Evolutionary conservation across 2,329 filamentous ascomycete genomes (phyloP), one percentile per base, ranked within the genome.

Genomic region (Curvularia verruculosa): DNA sequence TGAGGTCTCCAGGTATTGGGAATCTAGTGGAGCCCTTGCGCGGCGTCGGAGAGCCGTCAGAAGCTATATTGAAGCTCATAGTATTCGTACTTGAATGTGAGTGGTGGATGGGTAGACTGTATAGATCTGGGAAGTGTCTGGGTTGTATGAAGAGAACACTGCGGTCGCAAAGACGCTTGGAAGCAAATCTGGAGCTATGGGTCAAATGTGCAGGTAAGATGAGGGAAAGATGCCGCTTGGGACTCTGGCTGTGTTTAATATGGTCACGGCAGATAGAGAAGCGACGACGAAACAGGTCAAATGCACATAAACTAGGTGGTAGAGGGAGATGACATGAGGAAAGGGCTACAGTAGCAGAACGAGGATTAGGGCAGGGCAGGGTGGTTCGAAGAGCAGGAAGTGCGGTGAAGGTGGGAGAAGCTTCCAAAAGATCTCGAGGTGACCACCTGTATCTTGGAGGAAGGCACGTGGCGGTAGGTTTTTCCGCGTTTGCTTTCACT

Each of bases 31-130:
- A 44, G 40, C 64, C 65, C 58, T 79, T 79, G 67, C 76, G 76
- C 28, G 75, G 77, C 34, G 76, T 77, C 28, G 77, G 76, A 49
- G 77, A 79, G 24, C 76, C 76, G 62, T 77, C 74, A 55, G 74
- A 74, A 60, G 75, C 73, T 62, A 78, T 76, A 54, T 73, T 77
- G 70, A 69, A 70, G 67, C 66, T 75, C 73, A 76, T 75, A 50
- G 58, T 66, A 54, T 56, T 28, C 59, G 64, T 51, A 57, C 54
- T 63, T 41, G 56, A 52, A 61, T 44, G 59, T 59, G 64, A 54
- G 50, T n/a, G n/a, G 51, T 29, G 12, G 28, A 10, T 29, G 28
- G 65, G 15, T 71, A 73, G 68, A 71, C 70, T 65, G 49, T 63
- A 69, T 60, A 74, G 66, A 74, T 75, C 56, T 31, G 55, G 24